Evolutionary conservation across 352 stramenopile genomes (phyloP).

Genomic region (Globisporangium radiosum): DNA sequence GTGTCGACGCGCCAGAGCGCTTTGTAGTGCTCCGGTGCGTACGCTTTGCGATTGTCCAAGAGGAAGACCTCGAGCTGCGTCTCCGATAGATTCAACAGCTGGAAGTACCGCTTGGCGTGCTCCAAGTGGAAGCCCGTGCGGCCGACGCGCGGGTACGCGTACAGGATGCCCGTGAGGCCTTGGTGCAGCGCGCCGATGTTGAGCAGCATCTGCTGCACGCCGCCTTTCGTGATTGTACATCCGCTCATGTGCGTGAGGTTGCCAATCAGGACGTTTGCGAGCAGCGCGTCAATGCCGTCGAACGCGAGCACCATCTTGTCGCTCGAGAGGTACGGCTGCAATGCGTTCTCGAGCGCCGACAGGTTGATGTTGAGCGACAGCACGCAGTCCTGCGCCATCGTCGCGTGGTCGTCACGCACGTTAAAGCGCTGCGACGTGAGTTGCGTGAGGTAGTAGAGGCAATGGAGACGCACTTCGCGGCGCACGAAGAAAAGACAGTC

Average conservation of each 20-base stretch:
- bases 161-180: constrained; percentile 59
- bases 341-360: constrained; percentile 62
- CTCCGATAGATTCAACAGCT: constrained; percentile 62
- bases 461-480: constrained; percentile 67
- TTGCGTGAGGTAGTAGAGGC: constrained; percentile 75
- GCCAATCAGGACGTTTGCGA: constrained; percentile 52
- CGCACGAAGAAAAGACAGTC: constrained; percentile 76
- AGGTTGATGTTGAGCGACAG: constrained; percentile 73
- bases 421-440: constrained; percentile 61
- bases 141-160: constrained; percentile 51
- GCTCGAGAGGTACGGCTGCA: constrained; percentile 63
- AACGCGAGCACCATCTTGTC: constrained; percentile 74
- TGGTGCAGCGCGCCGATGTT: constrained; percentile 76
- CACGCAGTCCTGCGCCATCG: constrained; percentile 68
- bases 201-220: constrained; percentile 73
- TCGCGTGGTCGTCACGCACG: constrained; percentile 37
- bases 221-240: constrained; percentile 56
- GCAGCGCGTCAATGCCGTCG: constrained; percentile 62
- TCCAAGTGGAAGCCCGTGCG: constrained; percentile 62
- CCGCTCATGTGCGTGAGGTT: constrained; percentile 62
- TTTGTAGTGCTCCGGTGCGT: constrained; percentile 52
- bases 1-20: constrained; percentile 73
- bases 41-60: constrained; percentile 62
- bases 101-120: constrained; percentile 73
- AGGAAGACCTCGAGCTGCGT: constrained; percentile 77